Evolutionary conservation across 1,284 basidiomycete genomes (phyloP).

Genomic region (Puccinia hordei): DNA sequence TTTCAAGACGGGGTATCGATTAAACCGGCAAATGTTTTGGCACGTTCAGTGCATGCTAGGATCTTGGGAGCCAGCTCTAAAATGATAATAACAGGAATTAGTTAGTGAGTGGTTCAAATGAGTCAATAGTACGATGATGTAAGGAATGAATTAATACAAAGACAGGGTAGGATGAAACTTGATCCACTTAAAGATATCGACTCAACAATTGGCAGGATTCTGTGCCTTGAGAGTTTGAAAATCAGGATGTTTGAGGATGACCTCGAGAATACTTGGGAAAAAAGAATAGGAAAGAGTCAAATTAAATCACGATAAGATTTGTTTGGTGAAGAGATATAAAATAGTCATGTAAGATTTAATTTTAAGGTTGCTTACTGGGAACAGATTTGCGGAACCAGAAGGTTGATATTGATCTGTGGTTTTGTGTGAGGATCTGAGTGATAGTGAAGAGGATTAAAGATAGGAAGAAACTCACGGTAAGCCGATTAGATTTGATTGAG

Average conservation of each 20-base stretch:
- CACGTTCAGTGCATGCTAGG: slow-evolving; percentile 31
- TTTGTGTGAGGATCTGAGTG: background rate
- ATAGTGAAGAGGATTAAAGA: background rate
- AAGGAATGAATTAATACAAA: background rate
- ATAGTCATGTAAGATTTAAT: too few relatives aligned
- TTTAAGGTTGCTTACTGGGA: too few relatives aligned
- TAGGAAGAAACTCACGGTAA: slow-evolving; percentile 40
- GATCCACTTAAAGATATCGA: slow-evolving; percentile 44
- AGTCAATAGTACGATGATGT: too few relatives aligned
- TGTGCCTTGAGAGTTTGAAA: slow-evolving; percentile 25
- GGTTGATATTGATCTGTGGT: background rate
- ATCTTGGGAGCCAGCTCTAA: slow-evolving; percentile 44
- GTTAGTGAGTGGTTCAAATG: too few relatives aligned
- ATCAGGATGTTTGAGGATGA: slow-evolving; percentile 44
- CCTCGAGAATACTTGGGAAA: slow-evolving; percentile 30
- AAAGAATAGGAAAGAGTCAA: slow-evolving; percentile 64
- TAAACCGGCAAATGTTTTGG: slow-evolving; percentile 15
- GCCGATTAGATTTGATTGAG: slow-evolving; percentile 12
- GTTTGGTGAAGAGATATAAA: too few relatives aligned
- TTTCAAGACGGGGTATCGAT: background rate
- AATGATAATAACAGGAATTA: background rate
- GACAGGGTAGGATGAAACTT: slow-evolving; percentile 16
- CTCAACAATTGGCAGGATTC: slow-evolving; percentile 29
- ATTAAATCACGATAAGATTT: too few relatives aligned
- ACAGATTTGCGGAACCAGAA: background rate